A percentile compares a stretch with the other conserved stretches of the same genome.
Evolutionary conservation across 2,329 filamentous ascomycete species (phyloP).

Genomic region (Xylariales sp.): DNA sequence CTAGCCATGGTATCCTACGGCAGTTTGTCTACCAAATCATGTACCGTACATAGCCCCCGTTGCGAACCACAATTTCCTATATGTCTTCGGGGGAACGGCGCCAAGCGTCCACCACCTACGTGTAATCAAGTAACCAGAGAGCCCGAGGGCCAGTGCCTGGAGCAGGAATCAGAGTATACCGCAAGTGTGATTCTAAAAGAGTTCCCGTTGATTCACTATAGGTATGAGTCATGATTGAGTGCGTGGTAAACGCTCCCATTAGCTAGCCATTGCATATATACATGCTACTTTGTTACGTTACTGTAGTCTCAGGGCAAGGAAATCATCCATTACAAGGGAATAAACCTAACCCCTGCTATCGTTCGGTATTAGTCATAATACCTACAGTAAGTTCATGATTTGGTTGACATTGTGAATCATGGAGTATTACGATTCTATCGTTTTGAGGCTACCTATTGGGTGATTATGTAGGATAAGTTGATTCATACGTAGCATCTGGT

Average conservation of each 20-base stretch:
- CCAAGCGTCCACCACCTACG: too few relatives aligned
- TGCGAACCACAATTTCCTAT: neutral
- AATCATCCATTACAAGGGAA: too few relatives aligned
- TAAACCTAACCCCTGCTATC: too few relatives aligned
- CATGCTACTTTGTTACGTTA: neutral
- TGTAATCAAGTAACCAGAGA: too few relatives aligned
- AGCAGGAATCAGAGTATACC: neutral
- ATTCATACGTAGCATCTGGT: too few relatives aligned
- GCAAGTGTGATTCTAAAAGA: neutral
- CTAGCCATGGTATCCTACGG: neutral
- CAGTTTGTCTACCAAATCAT: neutral
- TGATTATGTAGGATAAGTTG: too few relatives aligned
- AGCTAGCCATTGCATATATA: neutral
- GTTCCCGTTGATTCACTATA: neutral
- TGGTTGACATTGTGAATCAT: too few relatives aligned
- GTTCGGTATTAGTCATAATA: too few relatives aligned
- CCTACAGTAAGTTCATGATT: too few relatives aligned
- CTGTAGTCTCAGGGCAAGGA: neutral
- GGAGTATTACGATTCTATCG: too few relatives aligned
- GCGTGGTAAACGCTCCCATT: neutral
- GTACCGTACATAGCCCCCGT: neutral
- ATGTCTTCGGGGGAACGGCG: neutral
- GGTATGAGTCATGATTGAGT: neutral
- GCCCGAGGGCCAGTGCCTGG: too few relatives aligned
- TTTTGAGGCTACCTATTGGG: too few relatives aligned